Conservation (phyloP, 2,329 filamentous ascomycete genomes). For the Cercospora janseana region DNA sequence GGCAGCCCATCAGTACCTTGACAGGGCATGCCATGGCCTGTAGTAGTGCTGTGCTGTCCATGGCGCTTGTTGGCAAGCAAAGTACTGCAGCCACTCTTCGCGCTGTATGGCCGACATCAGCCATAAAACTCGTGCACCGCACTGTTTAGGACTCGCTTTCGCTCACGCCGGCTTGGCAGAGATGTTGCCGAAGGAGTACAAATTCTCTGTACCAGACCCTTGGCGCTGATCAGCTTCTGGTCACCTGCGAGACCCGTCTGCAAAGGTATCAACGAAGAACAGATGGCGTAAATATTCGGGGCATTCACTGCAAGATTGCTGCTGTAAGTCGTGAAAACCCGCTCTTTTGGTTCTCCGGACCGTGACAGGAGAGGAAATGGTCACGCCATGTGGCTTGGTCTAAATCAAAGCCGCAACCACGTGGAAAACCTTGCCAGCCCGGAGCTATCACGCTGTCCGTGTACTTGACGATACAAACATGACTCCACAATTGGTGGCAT, state of each 20-base stretch:
- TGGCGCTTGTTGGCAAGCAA: background rate
- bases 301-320: background rate
- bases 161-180: background rate
- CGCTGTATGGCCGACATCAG: background rate
- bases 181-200: background rate
- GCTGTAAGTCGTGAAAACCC: too few species aligned
- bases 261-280: too few species aligned
- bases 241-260: too few species aligned
- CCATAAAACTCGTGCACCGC: background rate
- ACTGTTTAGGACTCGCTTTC: background rate
- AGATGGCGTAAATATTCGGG: background rate
- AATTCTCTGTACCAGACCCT: background rate
- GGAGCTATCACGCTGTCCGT: background rate
- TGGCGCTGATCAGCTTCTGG: background rate
- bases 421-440: background rate
- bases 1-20: background rate
- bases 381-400: background rate
- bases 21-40: background rate
- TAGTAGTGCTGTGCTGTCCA: background rate
- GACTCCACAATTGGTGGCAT: too few species aligned
- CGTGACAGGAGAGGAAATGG: too few species aligned
- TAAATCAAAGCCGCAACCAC: conserved; percentile 1
- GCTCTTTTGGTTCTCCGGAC: too few species aligned
- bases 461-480: background rate
- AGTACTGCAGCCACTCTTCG: too few species aligned